These are phyloP conservation scores for Acer campestre DNA, from an alignment of 345 rosid species.

Conservation along the genomic window DNA sequence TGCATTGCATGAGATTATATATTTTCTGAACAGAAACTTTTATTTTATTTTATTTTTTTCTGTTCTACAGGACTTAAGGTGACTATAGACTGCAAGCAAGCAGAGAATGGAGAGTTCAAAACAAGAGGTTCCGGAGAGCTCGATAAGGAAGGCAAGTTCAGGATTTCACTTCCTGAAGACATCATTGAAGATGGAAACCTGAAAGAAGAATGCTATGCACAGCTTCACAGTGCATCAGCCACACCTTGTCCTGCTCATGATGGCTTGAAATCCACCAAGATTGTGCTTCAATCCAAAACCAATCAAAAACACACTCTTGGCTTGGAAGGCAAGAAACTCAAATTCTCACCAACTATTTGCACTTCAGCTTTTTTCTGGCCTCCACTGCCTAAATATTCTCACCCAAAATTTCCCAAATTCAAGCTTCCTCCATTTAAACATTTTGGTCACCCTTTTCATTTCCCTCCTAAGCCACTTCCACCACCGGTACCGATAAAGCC, in stretches of 20 bases:
- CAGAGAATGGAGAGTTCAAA: conserved; percentile 50
- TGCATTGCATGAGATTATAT: too few species aligned
- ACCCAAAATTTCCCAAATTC: conserved; percentile 19
- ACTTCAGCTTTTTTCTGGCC: conserved; percentile 65
- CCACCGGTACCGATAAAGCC: conserved; percentile 14
- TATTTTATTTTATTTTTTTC: neutral
- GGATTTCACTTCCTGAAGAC: conserved; percentile 50
- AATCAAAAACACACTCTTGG: conserved; percentile 58
- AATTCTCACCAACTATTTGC: conserved; percentile 59
- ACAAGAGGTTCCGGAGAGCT: conserved; percentile 60
- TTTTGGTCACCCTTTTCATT: conserved; percentile 20
- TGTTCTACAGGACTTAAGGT: conserved; percentile 62
- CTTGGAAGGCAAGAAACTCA: conserved; percentile 51
- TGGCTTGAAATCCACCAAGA: conserved; percentile 56
- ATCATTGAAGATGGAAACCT: conserved; percentile 52
- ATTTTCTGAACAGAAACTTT: too few species aligned
- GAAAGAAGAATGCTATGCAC: conserved; percentile 81
- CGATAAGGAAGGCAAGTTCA: conserved; percentile 66
- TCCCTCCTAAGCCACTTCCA: neutral
- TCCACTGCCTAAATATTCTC: conserved; percentile 31
- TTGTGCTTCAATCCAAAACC: conserved; percentile 40
- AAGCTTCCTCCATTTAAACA: conserved; percentile 36
- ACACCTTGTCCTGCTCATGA: conserved; percentile 60
- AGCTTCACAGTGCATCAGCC: conserved; percentile 66
- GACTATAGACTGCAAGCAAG: conserved; percentile 65